Evolutionary conservation across 441 rosid genomes (phyloP).

Genomic region (Flueggea neowawraea): DNA sequence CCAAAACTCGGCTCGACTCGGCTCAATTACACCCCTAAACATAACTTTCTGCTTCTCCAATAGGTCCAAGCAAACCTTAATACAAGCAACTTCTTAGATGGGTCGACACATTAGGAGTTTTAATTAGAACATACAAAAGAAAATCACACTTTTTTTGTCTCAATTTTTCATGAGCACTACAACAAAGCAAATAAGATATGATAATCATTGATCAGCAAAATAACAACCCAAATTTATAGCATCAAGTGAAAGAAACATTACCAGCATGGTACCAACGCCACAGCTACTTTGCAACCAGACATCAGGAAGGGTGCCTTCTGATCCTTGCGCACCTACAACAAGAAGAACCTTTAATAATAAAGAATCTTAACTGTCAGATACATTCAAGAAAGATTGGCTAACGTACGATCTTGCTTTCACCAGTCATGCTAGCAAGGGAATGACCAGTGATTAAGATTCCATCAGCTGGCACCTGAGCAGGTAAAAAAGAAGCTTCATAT

Average conservation of each 20-base stretch:
- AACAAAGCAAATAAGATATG: too few relatives aligned
- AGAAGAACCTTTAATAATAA: slow-evolving; percentile 21
- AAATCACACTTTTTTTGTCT: too few relatives aligned
- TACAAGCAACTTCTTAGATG: too few relatives aligned
- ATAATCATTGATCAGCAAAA: too few relatives aligned
- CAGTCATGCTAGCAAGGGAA: slow-evolving; percentile 99
- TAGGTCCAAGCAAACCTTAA: too few relatives aligned
- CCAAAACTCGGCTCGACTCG: too few relatives aligned
- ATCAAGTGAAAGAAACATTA: slow-evolving; percentile 18
- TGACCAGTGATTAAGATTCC: slow-evolving; percentile 88
- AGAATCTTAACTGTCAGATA: slow-evolving; percentile 4
- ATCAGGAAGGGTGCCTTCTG: slow-evolving; percentile 87
- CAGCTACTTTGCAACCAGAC: slow-evolving; percentile 99
- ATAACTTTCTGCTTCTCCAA: too few relatives aligned
- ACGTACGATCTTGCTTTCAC: slow-evolving; percentile 97
- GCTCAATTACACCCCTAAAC: too few relatives aligned
- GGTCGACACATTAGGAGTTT: too few relatives aligned
- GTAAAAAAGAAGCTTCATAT: not conserved
- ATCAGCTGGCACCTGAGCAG: slow-evolving; percentile 91
- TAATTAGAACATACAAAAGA: too few relatives aligned
- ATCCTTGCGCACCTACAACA: slow-evolving; percentile 85
- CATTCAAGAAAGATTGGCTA: slow-evolving; percentile 14
- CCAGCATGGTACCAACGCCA: slow-evolving; percentile 98
- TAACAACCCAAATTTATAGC: too few relatives aligned
- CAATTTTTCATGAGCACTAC: too few relatives aligned